A percentile compares a stretch with the other conserved stretches of the same genome.
Conservation (phyloP, 345 rosid genomes). For the Hibiscus trionum region DNA sequence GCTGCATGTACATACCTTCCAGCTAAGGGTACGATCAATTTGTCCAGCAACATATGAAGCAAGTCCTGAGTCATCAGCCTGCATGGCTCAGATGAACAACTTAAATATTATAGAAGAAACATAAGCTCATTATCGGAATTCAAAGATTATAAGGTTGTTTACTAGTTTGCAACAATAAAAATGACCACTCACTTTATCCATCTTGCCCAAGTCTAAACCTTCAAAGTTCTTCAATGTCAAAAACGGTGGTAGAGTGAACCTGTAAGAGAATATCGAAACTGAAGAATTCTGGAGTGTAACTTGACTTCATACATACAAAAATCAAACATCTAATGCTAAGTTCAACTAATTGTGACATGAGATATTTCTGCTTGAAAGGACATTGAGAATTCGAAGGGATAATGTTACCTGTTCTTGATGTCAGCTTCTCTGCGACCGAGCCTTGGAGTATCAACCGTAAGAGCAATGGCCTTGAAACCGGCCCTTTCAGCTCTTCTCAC, state of each 20-base stretch:
- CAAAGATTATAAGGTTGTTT: background rate
- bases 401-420: background rate
- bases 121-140: too few relatives aligned
- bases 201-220: background rate
- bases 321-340: background rate
- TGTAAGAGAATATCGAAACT: background rate
- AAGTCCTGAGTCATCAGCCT: conserved; percentile 81
- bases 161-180: background rate
- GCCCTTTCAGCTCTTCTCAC: background rate
- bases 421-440: background rate
- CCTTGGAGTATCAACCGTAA: background rate
- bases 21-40: conserved; percentile 76
- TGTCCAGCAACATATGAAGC: conserved; percentile 91
- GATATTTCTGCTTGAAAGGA: background rate
- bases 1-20: conserved; percentile 49
- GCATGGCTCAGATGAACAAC: conserved; percentile 13
- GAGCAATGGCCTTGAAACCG: background rate
- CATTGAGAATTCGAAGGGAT: background rate
- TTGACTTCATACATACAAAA: background rate
- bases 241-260: background rate
- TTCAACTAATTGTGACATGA: background rate
- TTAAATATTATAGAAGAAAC: background rate
- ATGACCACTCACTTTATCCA: background rate
- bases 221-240: background rate
- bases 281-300: background rate